Base-by-base conservation (phyloP, 306 rosid genomes). In the Gastrolobium bilobum region DNA sequence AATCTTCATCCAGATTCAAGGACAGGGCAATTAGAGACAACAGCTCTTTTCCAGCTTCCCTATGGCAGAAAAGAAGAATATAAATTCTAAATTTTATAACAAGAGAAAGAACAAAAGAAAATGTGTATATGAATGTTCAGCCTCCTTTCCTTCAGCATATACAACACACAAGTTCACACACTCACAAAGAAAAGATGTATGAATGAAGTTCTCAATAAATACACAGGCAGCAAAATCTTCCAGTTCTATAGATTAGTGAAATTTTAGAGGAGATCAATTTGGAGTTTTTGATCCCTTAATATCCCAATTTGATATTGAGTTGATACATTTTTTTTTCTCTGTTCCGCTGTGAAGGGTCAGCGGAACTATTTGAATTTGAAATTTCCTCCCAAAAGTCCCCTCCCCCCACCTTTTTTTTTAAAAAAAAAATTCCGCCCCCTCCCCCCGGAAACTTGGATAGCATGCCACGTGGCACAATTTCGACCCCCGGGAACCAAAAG, bases 21-120 rank as follows among this genome's bases (percentile, higher is more conserved):
- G 99, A 92, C 81, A 92, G 56, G 20, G 99, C 92, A 79, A 91
- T 69, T 60, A 92, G 71, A 72, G 93, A 76, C 70, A 87, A 14
- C 54, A 94, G 58, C 63, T 82, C 71, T 76, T 81, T 82, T 70
- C 99, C 99, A 76, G 87, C 86, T 3, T 37, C 75, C 38, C 97
- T 92, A 84, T 11, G 68, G 52, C 75, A 78, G 31, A 77, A 79
- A 68, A 76, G 42, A 52, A 71, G 57, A 64, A 76, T 31, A 44
- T 6, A 71, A 50, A 76, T 59, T 72, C 51, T 33, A 39, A 60
- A 68, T 35, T 51, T 14, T 10, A 40, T 7, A 35, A 67, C 6
- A 56, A 30, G 51, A 54, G 47, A 72, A 37, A 66, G 47, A 88
- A 57, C 63, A 46, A 78, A 72, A 72, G 70, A 56, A 59, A 46